phyloP scores from a whole-genome alignment of 106 monocot species.

The Triglochin maritima region DNA sequence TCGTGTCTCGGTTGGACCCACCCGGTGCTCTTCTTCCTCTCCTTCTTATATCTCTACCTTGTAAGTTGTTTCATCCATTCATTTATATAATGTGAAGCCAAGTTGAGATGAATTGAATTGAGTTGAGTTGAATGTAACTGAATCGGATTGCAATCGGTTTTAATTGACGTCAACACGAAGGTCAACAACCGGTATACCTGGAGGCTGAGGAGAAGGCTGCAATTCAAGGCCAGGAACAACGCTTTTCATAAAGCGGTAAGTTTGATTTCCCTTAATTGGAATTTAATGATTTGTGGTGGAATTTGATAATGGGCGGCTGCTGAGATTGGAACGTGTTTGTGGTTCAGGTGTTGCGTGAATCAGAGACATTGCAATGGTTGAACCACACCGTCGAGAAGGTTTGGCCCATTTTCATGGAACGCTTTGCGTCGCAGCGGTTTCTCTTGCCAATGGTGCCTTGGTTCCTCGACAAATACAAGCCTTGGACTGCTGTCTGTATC shows the following conservation, averaged over 20 bases:
- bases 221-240: constrained; percentile 59
- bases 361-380: constrained; percentile 87
- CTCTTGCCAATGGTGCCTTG: constrained; percentile 84
- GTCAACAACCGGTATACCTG: constrained; percentile 43
- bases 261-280: neutral
- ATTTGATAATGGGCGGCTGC: no score
- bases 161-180: constrained; percentile 13
- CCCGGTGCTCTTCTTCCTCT: constrained; percentile 34
- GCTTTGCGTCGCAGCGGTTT: constrained; percentile 78
- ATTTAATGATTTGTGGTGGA: no score
- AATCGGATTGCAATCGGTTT: no score
- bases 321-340: no score
- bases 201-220: constrained; percentile 53
- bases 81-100: no score
- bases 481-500: constrained; percentile 57
- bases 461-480: constrained; percentile 96
- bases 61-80: constrained; percentile 14
- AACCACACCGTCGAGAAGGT: constrained; percentile 81
- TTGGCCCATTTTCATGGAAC: constrained; percentile 98
- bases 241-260: constrained; percentile 68
- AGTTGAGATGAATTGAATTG: no score
- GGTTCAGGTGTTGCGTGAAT: constrained; percentile 14
- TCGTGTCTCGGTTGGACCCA: constrained; percentile 32
- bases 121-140: no score
- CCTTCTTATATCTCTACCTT: constrained; percentile 57